These are phyloP conservation scores for Suillus cothurnatus DNA, from an alignment of 768 basidiomycete genomes.

Conservation along the genomic window DNA sequence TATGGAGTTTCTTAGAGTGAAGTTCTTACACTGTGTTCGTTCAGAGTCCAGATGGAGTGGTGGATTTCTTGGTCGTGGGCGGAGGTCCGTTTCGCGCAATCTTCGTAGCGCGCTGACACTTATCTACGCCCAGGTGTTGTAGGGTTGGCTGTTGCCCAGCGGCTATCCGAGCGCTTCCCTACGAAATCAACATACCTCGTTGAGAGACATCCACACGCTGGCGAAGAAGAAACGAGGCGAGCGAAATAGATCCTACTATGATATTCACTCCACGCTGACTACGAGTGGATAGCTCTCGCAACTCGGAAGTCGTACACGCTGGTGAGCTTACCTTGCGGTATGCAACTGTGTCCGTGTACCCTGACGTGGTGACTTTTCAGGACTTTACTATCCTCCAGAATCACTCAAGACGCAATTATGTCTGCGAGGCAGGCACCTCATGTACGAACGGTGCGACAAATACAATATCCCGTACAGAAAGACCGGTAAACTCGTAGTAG, in stretches of 20 bases:
- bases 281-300: conserved; percentile 67
- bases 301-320: conserved; percentile 94
- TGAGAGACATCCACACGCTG: conserved; percentile 72
- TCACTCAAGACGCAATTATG: conserved; percentile 89
- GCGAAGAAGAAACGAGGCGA: conserved; percentile 89
- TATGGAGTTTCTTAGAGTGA: neutral
- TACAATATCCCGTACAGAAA: conserved; percentile 68
- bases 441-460: conserved; percentile 74
- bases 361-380: conserved; percentile 37
- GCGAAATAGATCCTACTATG: conserved; percentile 6
- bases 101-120: neutral
- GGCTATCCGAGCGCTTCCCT: conserved; percentile 64
- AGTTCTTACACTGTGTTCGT: neutral
- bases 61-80: conserved; percentile 88
- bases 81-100: conserved; percentile 54
- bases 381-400: conserved; percentile 79
- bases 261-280: neutral
- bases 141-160: conserved; percentile 84
- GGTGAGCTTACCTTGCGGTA: conserved; percentile 42
- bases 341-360: neutral
- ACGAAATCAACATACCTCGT: conserved; percentile 76
- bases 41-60: conserved; percentile 65
- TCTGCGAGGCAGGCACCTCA: conserved; percentile 79
- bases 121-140: conserved; percentile 59
- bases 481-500: conserved; percentile 91